Conservation (phyloP, 2,329 filamentous ascomycete species). For the Phaeoacremonium minimum region DNA sequence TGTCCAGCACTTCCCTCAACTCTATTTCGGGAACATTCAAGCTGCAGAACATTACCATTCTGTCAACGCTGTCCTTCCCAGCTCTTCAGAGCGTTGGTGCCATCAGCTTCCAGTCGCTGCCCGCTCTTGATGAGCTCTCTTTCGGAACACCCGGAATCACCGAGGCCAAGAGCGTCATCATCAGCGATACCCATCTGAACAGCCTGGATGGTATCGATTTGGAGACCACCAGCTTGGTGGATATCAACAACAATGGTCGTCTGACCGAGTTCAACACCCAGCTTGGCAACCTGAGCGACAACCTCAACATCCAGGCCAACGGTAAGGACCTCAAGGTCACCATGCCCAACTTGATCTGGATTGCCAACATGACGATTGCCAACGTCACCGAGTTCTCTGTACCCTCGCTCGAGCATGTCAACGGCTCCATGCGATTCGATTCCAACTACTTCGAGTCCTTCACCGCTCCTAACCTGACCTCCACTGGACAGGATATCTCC, state of each 20-base stretch:
- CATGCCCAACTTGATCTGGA: conserved; percentile 75
- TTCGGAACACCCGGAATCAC: conserved; percentile 56
- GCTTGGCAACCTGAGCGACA: conserved; percentile 68
- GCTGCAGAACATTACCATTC: conserved; percentile 62
- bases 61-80: conserved; percentile 65
- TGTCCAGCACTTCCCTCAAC: conserved; percentile 58
- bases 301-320: conserved; percentile 77
- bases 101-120: conserved; percentile 71
- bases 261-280: conserved; percentile 73
- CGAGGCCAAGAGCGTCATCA: conserved; percentile 63
- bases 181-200: conserved; percentile 82
- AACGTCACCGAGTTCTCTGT: conserved; percentile 72
- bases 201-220: conserved; percentile 80
- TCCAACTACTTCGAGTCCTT: conserved; percentile 67
- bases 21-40: conserved; percentile 67
- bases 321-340: conserved; percentile 63
- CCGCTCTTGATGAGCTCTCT: conserved; percentile 44
- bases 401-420: conserved; percentile 68
- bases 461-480: conserved; percentile 65
- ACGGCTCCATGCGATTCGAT: conserved; percentile 79
- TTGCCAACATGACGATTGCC: conserved; percentile 76
- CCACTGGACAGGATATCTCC: conserved; percentile 55
- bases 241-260: conserved; percentile 87
- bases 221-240: conserved; percentile 63
- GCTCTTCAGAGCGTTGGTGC: conserved; percentile 59